Conservation (phyloP, 176 grass and related monocot genomes). For the Olyra latifolia region DNA sequence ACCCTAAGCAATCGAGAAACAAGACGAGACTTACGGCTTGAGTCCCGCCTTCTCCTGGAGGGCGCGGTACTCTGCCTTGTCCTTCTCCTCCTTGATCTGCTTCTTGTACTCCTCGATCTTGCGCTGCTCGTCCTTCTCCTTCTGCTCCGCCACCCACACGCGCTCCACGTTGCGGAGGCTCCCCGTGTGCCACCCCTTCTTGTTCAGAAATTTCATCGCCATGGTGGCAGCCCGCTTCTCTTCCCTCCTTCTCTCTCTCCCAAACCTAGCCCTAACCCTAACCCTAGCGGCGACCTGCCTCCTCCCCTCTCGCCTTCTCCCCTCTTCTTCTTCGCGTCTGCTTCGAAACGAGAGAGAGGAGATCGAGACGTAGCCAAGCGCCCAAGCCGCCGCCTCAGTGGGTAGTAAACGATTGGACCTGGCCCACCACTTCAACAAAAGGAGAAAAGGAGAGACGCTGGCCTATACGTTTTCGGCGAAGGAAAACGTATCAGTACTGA, state of each 20-base stretch:
- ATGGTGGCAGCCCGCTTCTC: constrained; percentile 36
- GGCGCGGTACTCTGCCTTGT: constrained; percentile 85
- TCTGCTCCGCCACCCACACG: constrained; percentile 98
- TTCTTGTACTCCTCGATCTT: constrained; percentile 95
- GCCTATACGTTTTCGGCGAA: background rate
- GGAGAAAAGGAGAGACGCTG: no score
- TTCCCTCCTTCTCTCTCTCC: background rate
- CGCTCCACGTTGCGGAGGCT: constrained; percentile 93
- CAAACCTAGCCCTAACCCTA: background rate
- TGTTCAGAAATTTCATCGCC: constrained; percentile 97
- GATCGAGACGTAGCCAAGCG: constrained; percentile 13
- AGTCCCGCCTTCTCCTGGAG: constrained; percentile 89
- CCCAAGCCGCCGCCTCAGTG: background rate
- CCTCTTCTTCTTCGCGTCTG: constrained; percentile 10
- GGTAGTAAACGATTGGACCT: background rate
- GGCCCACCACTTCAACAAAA: constrained; percentile 13
- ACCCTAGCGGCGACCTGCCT: background rate
- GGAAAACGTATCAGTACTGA: background rate
- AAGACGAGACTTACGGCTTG: constrained; percentile 56
- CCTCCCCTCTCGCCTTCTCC: background rate
- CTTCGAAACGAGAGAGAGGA: constrained; percentile 4
- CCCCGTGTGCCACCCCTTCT: constrained; percentile 99
- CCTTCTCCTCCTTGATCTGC: constrained; percentile 91
- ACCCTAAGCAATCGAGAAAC: constrained; percentile 1
- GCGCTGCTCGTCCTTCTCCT: constrained; percentile 81